Evolutionary conservation across 2,329 filamentous ascomycete genomes (phyloP), one percentile per base, ranked within the genome.

Genomic region (Ilyonectria mors-panacis): DNA sequence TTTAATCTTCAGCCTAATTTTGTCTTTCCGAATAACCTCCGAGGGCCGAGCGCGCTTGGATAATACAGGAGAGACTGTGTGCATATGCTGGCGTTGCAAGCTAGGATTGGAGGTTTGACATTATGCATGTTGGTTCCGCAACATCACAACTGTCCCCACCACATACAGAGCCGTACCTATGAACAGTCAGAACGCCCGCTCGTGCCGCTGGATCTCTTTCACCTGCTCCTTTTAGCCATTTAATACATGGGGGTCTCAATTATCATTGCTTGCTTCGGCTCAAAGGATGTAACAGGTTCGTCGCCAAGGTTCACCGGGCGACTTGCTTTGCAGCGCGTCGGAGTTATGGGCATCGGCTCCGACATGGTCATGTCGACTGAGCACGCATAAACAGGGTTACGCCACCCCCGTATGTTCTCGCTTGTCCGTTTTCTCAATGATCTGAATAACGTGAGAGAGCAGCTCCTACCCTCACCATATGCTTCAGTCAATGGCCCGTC

Each of bases 41-140:
- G 3, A 35, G 35, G n/a, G 6, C 4, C 26, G 19, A 39, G 30
- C 51, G 12, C 12, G n/a, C n/a, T n/a, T n/a, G n/a, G n/a, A 17
- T 9, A 42, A 23, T 39, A 44, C 6, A n/a, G 6, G 53, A 28
- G 35, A n/a, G 17, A 44, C n/a, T 23, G 12, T 35, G 28, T 28
- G 15, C 42, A 26, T 17, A 21, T 21, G 53, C 33, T 44, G 15
- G 21, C 12, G 23, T 28, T 56, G 19, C 12, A 6, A 12, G 26
- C 13, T 21, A 17, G 21, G 2, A 33, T 51, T 42, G 28, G 19
- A 51, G 1, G 33, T 53, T 61, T 23, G 1, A 47, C n/a, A 47
- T 21, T 13, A 61, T 61, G 58, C 48, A 61, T 54, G 58, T 61
- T 61, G 58, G 58, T 54, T 54, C 4, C 6, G 19, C 19, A 47